Evolutionary conservation across 176 grass and related monocot genomes (phyloP).

Genomic region (Phragmites australis): DNA sequence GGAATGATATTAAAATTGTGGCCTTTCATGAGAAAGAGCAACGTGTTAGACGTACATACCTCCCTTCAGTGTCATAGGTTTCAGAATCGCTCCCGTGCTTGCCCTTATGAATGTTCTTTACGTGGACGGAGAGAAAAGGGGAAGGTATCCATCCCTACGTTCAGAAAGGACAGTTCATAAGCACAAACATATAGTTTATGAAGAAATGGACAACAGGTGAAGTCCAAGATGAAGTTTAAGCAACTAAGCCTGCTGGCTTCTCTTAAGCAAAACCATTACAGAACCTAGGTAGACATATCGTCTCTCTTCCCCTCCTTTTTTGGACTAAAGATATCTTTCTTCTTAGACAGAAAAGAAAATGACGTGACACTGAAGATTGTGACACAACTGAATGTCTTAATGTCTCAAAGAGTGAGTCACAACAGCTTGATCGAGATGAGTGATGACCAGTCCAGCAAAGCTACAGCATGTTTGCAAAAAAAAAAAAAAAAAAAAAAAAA

Average conservation of each 20-base stretch:
- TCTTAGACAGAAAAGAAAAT: neutral
- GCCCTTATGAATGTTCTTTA: constrained; percentile 65
- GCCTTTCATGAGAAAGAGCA: neutral
- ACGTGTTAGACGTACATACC: constrained; percentile 36
- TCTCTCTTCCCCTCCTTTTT: constrained; percentile 27
- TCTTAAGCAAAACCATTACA: neutral
- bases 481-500: neutral
- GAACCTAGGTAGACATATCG: neutral
- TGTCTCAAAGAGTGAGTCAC: neutral
- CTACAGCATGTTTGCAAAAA: neutral
- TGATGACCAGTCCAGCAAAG: neutral
- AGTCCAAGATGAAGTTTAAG: constrained; percentile 28
- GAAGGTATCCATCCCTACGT: constrained; percentile 61
- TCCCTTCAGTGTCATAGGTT: constrained; percentile 70
- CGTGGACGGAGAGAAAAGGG: constrained; percentile 53
- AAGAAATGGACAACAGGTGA: neutral
- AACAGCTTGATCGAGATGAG: neutral
- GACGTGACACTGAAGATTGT: neutral
- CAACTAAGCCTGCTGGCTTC: neutral
- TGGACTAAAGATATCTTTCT: constrained; percentile 50
- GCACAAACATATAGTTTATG: constrained; percentile 1
- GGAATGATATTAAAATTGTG: neutral
- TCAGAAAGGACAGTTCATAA: neutral
- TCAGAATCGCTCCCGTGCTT: constrained; percentile 76
- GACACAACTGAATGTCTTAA: neutral